Evolutionary conservation across 1,284 basidiomycete species (phyloP), one percentile per base, ranked within the genome.

Genomic region (Apiotrichum laibachii): DNA sequence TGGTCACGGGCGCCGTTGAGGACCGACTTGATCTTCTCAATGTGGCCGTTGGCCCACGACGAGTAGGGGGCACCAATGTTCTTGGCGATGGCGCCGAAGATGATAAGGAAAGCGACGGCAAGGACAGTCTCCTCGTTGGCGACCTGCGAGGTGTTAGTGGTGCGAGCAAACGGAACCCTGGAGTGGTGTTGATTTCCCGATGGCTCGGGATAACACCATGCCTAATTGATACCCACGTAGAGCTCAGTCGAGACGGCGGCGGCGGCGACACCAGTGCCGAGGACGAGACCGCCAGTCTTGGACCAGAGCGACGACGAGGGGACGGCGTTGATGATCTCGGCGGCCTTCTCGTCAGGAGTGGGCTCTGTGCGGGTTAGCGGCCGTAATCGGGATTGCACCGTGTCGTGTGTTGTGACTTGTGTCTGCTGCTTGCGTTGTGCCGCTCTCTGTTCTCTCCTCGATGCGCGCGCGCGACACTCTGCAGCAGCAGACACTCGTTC

Each of bases 201-300:
- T 31, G 26, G 26, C 26, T 31, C 26, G 26, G 26, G 7, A 31
- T 31, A 31, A 31, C 26, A 31, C 26, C 7, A 7, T 7, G 26
- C 26, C 26, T 31, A 31, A 5, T 31, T 40, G 31, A 15, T 9
- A 74, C 77, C 45, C 71, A 79, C 95, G 78, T 97, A 98, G 59
- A 98, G 86, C 82, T 99, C 95, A 78, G 93, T 90, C 43, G 92
- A 96, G 81, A 98, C 94, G 75, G 93, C 94, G 21, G 92, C 86
- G 33, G 94, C 95, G 62, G 88, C 82, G 62, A 92, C 82, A 75
- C 92, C 93, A 43, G 92, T 90, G 72, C 92, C 92, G 63, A 97
- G 86, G 72, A 96, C 83, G 72, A 94, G 88, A 64, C 89, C 87
- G 65, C 92, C 92, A 54, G 90, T 95, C 84, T 98, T 98, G 78